Evolutionary conservation across 2,329 filamentous ascomycete genomes (phyloP), one percentile per base, ranked within the genome.

Genomic region (Arthrinium puccinioides): DNA sequence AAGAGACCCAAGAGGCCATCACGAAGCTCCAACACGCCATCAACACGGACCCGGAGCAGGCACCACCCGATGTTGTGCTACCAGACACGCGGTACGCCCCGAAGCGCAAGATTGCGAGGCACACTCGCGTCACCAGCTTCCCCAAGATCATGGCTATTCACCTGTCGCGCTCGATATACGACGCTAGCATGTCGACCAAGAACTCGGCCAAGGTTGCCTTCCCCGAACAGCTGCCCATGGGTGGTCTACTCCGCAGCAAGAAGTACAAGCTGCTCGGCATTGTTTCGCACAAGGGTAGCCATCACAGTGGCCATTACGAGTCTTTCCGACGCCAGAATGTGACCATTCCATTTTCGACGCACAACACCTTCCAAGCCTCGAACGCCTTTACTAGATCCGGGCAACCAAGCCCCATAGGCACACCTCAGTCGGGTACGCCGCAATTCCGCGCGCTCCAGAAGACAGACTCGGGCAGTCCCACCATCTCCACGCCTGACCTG

Each of bases 291-390:
- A 94, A 94, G 53, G 92, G 92, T 25, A 94, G 86, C 44, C 92
- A 98, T 57, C 83, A 95, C 54, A 95, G 88, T 51, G 92, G 92
- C 1, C 92, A 98, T 56, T 98, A 98, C 63, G 92, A 98, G 59
- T 90, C 88, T 1, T 97, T 97, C 60, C 76, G 92, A 23, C 77
- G 92, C 25, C 92, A 97, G 60, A 83, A 86, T 41, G 64, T 87
- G 8, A 78, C 82, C 35, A 67, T 83, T 4, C 89, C 89, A 0
- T 97, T 81, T 55, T 84, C 87, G 2, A 96, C 90, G 7, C 79
- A 84, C 0, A 82, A 85, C 48, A 80, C 79, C 0, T 90, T 94
- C 60, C 82, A 84, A 42, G 73, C 74, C 6, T 84, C 85, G 25
- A 82, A 79, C 6, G 77, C 82, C 23, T 90, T 86, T 53, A 87